phyloP scores from a whole-genome alignment of 1,284 basidiomycete species.

The Boletus semigastroideus region DNA sequence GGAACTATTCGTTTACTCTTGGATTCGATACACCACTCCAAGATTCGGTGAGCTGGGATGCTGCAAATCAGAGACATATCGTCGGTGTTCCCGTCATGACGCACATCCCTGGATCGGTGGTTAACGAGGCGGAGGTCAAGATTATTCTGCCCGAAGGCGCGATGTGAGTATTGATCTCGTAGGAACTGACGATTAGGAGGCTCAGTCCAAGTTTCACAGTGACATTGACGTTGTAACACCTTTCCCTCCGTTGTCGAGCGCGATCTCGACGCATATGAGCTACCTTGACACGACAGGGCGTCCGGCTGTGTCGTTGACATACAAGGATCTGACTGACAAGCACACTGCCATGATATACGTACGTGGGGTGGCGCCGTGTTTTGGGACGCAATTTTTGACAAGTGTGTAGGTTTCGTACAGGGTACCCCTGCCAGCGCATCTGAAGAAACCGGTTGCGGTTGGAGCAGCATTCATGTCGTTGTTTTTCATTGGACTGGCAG shows the following conservation, averaged over 20 bases:
- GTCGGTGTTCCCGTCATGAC: constrained; percentile 89
- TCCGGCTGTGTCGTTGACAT: constrained; percentile 73
- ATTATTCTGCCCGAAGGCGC: constrained; percentile 94
- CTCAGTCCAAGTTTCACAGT: constrained; percentile 40
- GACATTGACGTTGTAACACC: constrained; percentile 77
- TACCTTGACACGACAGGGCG: constrained; percentile 96
- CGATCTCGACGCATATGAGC: constrained; percentile 68
- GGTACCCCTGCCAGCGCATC: constrained; percentile 70
- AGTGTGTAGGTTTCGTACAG: constrained; percentile 78
- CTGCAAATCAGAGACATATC: constrained; percentile 58
- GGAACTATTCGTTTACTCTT: constrained; percentile 95
- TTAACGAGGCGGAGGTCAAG: constrained; percentile 77
- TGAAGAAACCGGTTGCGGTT: constrained; percentile 83
- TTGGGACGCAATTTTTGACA: constrained; percentile 15
- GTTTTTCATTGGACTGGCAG: constrained; percentile 60
- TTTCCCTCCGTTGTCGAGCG: constrained; percentile 69
- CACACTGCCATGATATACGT: constrained; percentile 78
- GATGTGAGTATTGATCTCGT: constrained; percentile 52
- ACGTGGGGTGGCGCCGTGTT: constrained; percentile 31
- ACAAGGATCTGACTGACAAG: constrained; percentile 74
- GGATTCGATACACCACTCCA: constrained; percentile 87
- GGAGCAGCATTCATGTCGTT: constrained; percentile 64
- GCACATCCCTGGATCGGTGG: constrained; percentile 74
- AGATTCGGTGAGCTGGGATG: constrained; percentile 70
- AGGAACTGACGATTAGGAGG: neutral